Base-by-base conservation (phyloP, 768 basidiomycete species). In the Lanmaoa pseudosensibilis region DNA sequence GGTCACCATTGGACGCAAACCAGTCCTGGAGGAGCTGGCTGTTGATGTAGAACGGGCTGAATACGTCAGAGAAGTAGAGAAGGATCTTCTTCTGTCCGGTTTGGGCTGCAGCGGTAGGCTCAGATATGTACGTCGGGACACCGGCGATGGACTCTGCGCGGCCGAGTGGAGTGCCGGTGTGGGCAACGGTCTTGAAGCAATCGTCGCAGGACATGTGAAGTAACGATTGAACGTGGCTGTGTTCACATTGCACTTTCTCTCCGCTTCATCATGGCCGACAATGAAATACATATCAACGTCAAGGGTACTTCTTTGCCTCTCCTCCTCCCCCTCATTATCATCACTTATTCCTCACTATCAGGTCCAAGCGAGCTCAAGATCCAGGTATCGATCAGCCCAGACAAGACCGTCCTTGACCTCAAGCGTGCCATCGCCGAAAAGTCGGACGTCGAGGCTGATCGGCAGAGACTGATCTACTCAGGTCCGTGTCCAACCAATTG, bases 341-440 rank as follows among this genome's bases (percentile, higher is more conserved):
- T 27, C 8, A 0, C 23, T 45, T 1, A 55, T 13, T 3, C 7
- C 13, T 11, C 0, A 4, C 15, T 18, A n/a, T n/a, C n/a, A 90
- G 92, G 94, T 8, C 93, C 94, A 1, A 91, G 83, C 67, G 95
- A 98, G 75, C 80, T 96, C 75, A 98, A 97, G 78, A 82, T 98
- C 34, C 84, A 92, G 68, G 87, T 98, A 56, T 79, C 84, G 33
- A 93, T 98, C 67, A 74, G 80, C 47, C 80, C 85, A 3, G 85
- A 88, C 71, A 93, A 95, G 78, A 89, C 88, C 1, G 94, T 98
- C 25, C 74, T 79, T 46, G 93, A 98, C 60, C 86, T 99, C 68
- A 99, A 99, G 79, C 81, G 86, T 57, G 86, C 86, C 33, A 92
- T 99, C 74, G 89, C 94, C 9, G 85, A 77, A 30, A 85, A 92